Conservation (phyloP, 495 filamentous ascomycete genomes). For the Talaromyces thailandensis region DNA sequence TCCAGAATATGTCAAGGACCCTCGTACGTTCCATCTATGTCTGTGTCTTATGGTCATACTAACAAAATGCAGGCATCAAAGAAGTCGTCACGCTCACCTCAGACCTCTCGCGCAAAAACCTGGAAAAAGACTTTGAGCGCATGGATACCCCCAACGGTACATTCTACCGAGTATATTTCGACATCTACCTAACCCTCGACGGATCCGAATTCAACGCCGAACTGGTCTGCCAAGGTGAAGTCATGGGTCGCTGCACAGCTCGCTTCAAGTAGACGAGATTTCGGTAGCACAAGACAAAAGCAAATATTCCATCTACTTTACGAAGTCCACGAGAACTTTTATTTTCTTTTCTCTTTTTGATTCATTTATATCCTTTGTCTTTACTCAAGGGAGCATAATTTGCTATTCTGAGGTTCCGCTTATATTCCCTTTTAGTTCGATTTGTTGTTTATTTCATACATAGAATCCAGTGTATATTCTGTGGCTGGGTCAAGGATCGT, state of each 20-base stretch:
- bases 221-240: slow-evolving; percentile 95
- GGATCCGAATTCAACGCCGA: slow-evolving; percentile 97
- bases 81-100: slow-evolving; percentile 97
- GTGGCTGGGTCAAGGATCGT: neutral
- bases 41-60: neutral
- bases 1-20: slow-evolving; percentile 98
- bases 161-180: slow-evolving; percentile 82
- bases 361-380: neutral
- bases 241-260: slow-evolving; percentile 93
- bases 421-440: neutral
- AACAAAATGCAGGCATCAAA: slow-evolving; percentile 69
- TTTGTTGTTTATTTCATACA: neutral
- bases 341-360: neutral
- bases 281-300: neutral
- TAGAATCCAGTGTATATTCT: neutral
- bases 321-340: neutral
- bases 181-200: slow-evolving; percentile 89
- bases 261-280: slow-evolving; percentile 52
- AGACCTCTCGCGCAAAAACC: slow-evolving; percentile 92
- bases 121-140: slow-evolving; percentile 97
- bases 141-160: slow-evolving; percentile 99
- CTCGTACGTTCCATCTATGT: slow-evolving; percentile 58
- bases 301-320: neutral
- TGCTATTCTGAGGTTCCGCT: neutral
- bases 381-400: neutral